Conservation (phyloP, 2,329 filamentous ascomycete genomes). For the Tricladium varicosporioides region DNA sequence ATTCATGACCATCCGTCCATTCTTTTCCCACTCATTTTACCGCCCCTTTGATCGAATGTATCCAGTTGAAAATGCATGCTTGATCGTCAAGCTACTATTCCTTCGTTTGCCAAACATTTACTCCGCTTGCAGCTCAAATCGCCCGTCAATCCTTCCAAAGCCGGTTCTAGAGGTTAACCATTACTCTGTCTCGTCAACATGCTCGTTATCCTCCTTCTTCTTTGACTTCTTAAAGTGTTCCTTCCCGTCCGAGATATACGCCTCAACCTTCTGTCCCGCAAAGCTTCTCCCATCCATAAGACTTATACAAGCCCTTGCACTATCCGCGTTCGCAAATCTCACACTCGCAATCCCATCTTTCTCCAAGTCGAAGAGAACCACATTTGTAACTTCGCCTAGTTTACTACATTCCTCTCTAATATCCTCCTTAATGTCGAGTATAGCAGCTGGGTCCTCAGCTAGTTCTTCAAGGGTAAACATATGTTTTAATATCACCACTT, state of each 20-base stretch:
- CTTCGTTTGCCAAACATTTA: no score
- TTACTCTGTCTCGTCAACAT: background rate
- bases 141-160: no score
- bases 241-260: constrained; percentile 66
- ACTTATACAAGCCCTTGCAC: constrained; percentile 70
- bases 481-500: constrained; percentile 82
- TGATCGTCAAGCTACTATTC: no score
- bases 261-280: constrained; percentile 68
- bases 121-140: no score
- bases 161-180: no score
- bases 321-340: constrained; percentile 69
- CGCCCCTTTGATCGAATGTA: no score
- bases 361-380: constrained; percentile 87
- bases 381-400: constrained; percentile 83
- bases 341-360: constrained; percentile 81
- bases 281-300: constrained; percentile 81
- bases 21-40: no score
- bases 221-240: constrained; percentile 73
- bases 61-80: no score
- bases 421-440: constrained; percentile 92
- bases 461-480: constrained; percentile 90
- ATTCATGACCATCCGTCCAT: no score
- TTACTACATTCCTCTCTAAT: constrained; percentile 87
- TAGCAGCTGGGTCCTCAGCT: constrained; percentile 76
- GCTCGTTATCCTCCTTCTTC: constrained; percentile 42